Base-by-base conservation (phyloP, 345 rosid species). In the Dimocarpus longan region DNA sequence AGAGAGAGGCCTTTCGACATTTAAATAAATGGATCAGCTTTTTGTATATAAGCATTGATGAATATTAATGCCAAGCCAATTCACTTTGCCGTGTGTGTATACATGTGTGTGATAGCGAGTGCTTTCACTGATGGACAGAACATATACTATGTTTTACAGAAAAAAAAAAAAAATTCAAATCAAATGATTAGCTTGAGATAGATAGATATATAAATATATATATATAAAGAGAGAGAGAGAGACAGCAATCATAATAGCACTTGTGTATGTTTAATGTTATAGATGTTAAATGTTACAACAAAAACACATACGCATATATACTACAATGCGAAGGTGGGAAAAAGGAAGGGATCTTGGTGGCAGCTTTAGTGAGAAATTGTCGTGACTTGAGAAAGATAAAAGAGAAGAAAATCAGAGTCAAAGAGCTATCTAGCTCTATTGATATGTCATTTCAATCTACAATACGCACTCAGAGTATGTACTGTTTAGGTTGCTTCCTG, bases 381-480 rank as follows among this genome's bases (percentile, higher is more conserved):
- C 16, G 75, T 42, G 66, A 56, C 54, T 37, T 26, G 57, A 39
- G 66, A 66, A 28, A 28, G 28, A 64, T 37, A 64, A 21, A 79
- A 64, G 19, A 68, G 69, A 28, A 77, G 79, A 71, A 32, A 32
- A 32, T 32, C 37, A 32, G 37, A 32, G 80, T 79, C 75, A 71
- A 76, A 60, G 64, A 65, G n/a, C 37, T 32, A 32, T 32, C 37
- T 32, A 54, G 24, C 26, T 18, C 18, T 43, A 59, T 21, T 73
- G 88, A 86, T 66, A 76, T 81, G 91, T 88, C 89, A 77, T 76
- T 66, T 88, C 91, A 83, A 68, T 72, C 62, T 64, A 65, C 82
- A 75, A 60, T 73, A 32, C 2, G 63, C 40, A 80, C 73, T 76
- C 85, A 83, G 77, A 76, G 75, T 73, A 68, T 54, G 69, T 82